These are phyloP conservation scores for Pestalotiopsis sp. DNA, from an alignment of 2,329 filamentous ascomycete species.

Conservation along the genomic window DNA sequence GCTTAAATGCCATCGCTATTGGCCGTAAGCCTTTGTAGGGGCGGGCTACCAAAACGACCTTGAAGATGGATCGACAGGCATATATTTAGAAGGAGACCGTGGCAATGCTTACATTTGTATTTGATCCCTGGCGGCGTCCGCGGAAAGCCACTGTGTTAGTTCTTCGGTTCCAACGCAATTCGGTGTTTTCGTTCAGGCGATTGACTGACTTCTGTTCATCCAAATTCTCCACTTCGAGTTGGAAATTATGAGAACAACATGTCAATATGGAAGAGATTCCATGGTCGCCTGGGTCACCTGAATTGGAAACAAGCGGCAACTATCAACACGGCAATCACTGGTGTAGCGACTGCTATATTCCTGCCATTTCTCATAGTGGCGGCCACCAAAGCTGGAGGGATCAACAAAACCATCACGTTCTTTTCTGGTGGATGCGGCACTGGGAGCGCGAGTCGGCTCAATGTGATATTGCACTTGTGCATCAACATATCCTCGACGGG, in stretches of 20 bases:
- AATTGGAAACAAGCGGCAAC: background rate
- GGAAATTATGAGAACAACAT: background rate
- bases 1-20: too few species aligned
- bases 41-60: too few species aligned
- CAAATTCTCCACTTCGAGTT: background rate
- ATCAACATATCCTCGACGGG: slow-evolving; percentile 13
- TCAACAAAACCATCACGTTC: slow-evolving; percentile 8
- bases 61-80: too few species aligned
- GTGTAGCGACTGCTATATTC: background rate
- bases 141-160: too few species aligned
- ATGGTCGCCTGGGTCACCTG: background rate
- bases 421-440: background rate
- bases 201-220: too few species aligned
- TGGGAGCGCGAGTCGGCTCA: background rate
- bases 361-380: background rate
- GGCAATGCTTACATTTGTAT: too few species aligned
- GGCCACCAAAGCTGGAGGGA: background rate
- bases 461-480: slow-evolving; percentile 9
- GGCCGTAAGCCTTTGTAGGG: too few species aligned
- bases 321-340: background rate
- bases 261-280: background rate
- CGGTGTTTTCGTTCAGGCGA: too few species aligned
- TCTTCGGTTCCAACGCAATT: too few species aligned
- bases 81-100: too few species aligned
- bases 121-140: too few species aligned